Evolutionary conservation across 345 rosid species (phyloP).

Genomic region (Linum lewisii): DNA sequence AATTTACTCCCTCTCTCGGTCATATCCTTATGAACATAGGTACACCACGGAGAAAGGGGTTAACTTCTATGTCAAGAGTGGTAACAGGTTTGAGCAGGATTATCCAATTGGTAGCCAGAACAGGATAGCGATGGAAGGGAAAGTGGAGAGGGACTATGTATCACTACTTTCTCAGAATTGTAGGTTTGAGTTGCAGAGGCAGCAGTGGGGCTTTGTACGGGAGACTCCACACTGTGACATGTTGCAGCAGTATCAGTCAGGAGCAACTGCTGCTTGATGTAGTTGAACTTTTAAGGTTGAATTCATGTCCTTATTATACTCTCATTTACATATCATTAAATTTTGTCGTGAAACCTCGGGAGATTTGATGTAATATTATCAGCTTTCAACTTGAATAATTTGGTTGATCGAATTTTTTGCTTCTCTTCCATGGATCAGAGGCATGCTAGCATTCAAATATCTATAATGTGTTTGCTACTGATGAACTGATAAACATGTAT

Average conservation of each 20-base stretch:
- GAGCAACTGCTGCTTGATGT: constrained; percentile 29
- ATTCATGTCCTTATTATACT: not conserved
- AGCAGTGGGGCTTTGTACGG: constrained; percentile 77
- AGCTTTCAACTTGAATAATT: not conserved
- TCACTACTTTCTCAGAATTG: constrained; percentile 65
- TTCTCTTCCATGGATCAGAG: not conserved
- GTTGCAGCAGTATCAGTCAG: constrained; percentile 45
- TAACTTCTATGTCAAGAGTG: constrained; percentile 68
- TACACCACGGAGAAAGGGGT: constrained; percentile 61
- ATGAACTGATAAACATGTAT: not conserved
- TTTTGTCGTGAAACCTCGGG: not conserved
- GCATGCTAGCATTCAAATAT: not conserved
- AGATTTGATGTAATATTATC: not conserved
- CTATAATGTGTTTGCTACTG: not conserved
- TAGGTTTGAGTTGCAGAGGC: constrained; percentile 69
- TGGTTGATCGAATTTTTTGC: not conserved
- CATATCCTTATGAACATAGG: constrained; percentile 71
- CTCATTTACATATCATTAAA: not conserved
- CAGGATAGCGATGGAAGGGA: constrained; percentile 40
- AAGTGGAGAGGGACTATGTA: constrained; percentile 71
- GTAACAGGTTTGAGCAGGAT: constrained; percentile 60
- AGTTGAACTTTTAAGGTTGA: constrained; percentile 31
- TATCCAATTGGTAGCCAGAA: constrained; percentile 43
- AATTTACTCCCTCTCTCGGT: constrained; percentile 47
- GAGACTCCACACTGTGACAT: constrained; percentile 83